Percentiles rank a stretch among this genome's conserved stretches.
Conservation (phyloP, 352 stramenopile genomes). For the Phytopythium chamaehyphon region DNA sequence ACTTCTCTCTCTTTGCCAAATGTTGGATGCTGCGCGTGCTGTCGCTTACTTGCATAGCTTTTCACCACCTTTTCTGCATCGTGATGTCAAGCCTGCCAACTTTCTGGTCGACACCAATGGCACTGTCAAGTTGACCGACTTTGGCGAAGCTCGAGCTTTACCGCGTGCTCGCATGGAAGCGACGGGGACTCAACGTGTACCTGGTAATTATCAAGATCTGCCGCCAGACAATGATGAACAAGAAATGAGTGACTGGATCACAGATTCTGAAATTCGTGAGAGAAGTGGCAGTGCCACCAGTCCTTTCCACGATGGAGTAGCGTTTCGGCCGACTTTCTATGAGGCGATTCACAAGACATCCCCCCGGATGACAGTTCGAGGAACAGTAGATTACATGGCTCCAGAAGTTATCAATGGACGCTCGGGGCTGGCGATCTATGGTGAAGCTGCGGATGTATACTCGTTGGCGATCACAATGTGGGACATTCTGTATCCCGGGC, state of each 20-base stretch:
- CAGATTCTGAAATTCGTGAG: background rate
- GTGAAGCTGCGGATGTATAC: constrained; percentile 50
- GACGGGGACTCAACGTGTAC: background rate
- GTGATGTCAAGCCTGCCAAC: constrained; percentile 23
- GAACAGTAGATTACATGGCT: constrained; percentile 52
- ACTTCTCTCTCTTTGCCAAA: constrained; percentile 32
- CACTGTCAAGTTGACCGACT: constrained; percentile 19
- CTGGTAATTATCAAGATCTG: too few species aligned
- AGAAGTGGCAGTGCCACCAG: constrained; percentile 1
- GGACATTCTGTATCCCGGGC: constrained; percentile 44
- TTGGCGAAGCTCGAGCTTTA: constrained; percentile 24
- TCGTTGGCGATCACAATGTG: constrained; percentile 59
- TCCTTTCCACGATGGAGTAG: background rate
- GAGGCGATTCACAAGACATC: constrained; percentile 1
- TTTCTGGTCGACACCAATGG: constrained; percentile 16
- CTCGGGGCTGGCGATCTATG: constrained; percentile 19
- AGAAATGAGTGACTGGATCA: constrained; percentile 3
- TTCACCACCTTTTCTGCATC: constrained; percentile 20
- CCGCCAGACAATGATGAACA: background rate
- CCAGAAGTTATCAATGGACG: constrained; percentile 48
- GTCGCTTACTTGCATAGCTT: constrained; percentile 29
- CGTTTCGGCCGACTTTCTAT: constrained; percentile 3
- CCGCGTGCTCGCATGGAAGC: constrained; percentile 8
- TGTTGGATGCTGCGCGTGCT: constrained; percentile 21
- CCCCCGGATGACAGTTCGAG: constrained; percentile 20